These are phyloP conservation scores for Endotrypanum monterogeii DNA, from an alignment of 208 protist genomes.

Conservation along the genomic window DNA sequence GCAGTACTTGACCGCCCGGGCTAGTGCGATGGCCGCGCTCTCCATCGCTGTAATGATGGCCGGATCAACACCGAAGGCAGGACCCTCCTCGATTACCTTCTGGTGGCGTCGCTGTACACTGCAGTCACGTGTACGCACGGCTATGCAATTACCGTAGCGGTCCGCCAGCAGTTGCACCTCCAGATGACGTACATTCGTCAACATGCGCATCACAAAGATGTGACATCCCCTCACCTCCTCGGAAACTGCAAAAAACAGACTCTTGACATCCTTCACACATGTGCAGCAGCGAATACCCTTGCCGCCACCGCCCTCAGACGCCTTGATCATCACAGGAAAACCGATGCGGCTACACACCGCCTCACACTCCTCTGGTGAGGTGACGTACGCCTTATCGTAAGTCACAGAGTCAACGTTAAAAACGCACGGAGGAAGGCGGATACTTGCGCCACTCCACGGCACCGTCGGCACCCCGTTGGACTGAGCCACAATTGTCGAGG, in stretches of 20 bases:
- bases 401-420: conserved; percentile 81
- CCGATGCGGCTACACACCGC: conserved; percentile 90
- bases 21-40: conserved; percentile 90
- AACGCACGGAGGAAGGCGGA: conserved; percentile 50
- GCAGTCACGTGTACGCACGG: conserved; percentile 97
- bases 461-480: conserved; percentile 95
- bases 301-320: conserved; percentile 98
- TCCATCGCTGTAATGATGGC: conserved; percentile 93
- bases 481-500: conserved; percentile 97
- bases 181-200: conserved; percentile 92
- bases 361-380: conserved; percentile 89
- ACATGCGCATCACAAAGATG: conserved; percentile 98
- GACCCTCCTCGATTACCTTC: conserved; percentile 98
- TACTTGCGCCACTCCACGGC: conserved; percentile 89
- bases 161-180: conserved; percentile 98
- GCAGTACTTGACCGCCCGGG: conserved; percentile 93
- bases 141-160: conserved; percentile 91
- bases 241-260: conserved; percentile 88
- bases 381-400: conserved; percentile 93
- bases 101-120: conserved; percentile 98
- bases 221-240: conserved; percentile 97
- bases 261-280: conserved; percentile 76
- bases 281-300: conserved; percentile 97
- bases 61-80: conserved; percentile 84
- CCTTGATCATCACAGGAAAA: conserved; percentile 98